A percentile compares a stretch with the other conserved stretches of the same genome.
These are phyloP conservation scores for Fusarium tanahbumbuense DNA, from an alignment of 2,329 filamentous ascomycete genomes.

Conservation along the genomic window DNA sequence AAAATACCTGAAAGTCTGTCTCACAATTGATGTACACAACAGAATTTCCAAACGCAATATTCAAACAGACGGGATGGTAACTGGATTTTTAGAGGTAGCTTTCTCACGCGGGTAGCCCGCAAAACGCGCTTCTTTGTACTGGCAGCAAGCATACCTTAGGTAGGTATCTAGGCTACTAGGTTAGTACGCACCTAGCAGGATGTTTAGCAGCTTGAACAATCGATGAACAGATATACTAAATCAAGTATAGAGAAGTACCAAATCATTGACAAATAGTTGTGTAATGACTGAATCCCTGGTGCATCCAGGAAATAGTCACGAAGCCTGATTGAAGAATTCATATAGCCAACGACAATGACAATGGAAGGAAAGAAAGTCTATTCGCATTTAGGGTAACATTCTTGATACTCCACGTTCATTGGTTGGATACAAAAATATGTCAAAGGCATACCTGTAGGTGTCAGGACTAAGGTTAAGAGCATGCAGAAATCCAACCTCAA, in stretches of 20 bases:
- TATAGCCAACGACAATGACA: background rate
- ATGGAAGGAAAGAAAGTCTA: background rate
- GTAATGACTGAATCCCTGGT: background rate
- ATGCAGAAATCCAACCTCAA: background rate
- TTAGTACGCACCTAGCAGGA: background rate
- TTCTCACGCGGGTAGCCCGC: background rate
- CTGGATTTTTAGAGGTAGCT: background rate
- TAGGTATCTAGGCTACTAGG: background rate
- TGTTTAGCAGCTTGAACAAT: background rate
- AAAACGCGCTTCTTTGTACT: background rate
- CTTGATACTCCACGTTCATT: slow-evolving; percentile 12
- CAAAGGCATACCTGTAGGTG: background rate
- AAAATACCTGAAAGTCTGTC: background rate
- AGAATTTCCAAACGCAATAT: background rate
- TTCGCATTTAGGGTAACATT: slow-evolving; percentile 21
- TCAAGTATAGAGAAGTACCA: background rate
- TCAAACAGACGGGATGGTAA: background rate
- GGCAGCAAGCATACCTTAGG: background rate
- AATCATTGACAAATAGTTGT: background rate
- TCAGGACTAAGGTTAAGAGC: background rate
- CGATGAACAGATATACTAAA: background rate
- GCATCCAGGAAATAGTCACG: background rate
- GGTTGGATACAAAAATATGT: background rate
- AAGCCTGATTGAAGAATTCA: background rate
- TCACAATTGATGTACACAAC: background rate